Conservation (phyloP, 2,329 filamentous ascomycete genomes). For the Orbilia quercus region DNA sequence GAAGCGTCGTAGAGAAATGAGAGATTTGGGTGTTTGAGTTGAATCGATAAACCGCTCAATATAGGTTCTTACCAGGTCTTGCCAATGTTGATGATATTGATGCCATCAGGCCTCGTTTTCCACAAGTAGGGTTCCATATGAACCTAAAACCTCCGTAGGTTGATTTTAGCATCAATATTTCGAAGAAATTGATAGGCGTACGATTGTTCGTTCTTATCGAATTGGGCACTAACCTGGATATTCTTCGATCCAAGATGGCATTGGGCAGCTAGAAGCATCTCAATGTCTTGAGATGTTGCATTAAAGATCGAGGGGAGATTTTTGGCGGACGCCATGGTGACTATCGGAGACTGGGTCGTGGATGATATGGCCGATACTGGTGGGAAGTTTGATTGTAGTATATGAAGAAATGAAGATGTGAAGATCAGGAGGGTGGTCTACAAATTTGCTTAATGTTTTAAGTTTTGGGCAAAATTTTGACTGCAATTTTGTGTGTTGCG, state of each 20-base stretch:
- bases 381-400: conserved; percentile 1
- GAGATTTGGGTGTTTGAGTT: not conserved
- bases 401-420: not conserved
- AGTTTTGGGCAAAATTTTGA: conserved; percentile 36
- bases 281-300: conserved; percentile 97
- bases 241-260: conserved; percentile 98
- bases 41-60: conserved; percentile 7
- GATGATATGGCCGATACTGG: conserved; percentile 3
- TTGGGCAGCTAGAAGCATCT: conserved; percentile 98
- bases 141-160: conserved; percentile 65
- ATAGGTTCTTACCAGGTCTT: conserved; percentile 88
- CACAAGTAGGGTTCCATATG: conserved; percentile 99
- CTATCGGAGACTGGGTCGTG: not conserved
- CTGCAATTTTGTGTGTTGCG: conserved; percentile 48
- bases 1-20: not conserved
- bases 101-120: conserved; percentile 98
- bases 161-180: not conserved
- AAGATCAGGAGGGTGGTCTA: not conserved
- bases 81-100: conserved; percentile 99
- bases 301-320: conserved; percentile 97
- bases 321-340: conserved; percentile 68
- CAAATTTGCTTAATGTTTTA: conserved; percentile 20
- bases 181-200: not conserved
- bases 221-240: conserved; percentile 72
- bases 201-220: not conserved